Evolutionary conservation across 768 basidiomycete genomes (phyloP), one percentile per base, ranked within the genome.

Genomic region (Pulveroboletus sp.): DNA sequence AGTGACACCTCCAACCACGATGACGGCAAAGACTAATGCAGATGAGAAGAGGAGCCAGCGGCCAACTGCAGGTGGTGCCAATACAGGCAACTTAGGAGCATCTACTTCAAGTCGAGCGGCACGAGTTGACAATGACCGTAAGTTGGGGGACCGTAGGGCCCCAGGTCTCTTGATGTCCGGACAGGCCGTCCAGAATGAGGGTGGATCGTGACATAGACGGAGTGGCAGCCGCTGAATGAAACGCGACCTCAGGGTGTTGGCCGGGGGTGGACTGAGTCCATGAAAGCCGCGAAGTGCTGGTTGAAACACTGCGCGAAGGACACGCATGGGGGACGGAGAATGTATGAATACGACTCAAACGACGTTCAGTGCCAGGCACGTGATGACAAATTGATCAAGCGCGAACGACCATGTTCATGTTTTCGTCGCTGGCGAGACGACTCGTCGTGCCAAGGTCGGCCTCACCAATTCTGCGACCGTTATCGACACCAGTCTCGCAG

Each of bases 1-100:
- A 3, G 96, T 99, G 51, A 99, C 80, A 8, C 95, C 96, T 27
- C 96, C 96, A 5, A 99, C 89, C 46, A 98, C 86, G 59, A 98
- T 84, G 64, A 99, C 90, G 17, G 83, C 85, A 57, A 98, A 86
- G 21, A 95, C 92, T 30, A 99, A 73, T 5, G 80, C 81, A 1
- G 93, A 88, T 14, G 92, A 94, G 44, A 79, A 65, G 61, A 94
- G 76, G 15, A 99, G 80, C 93, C 95, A 97, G 51, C 78, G 74
- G 7, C 84, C 88, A 10, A 95, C 88, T 6, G 79, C 71, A 0
- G 82, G 83, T 6, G 84, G 71, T 5, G 89, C 76, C 15, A 90
- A 75, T 8, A 82, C 69, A 0, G 83, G 85, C 3, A 81, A 63
- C 39, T 62, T 69, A 15, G 71, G 43, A 18, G 61, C 53, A 36